Base-by-base conservation (phyloP, 331 rosid species). In the Stylosanthes scabra region DNA sequence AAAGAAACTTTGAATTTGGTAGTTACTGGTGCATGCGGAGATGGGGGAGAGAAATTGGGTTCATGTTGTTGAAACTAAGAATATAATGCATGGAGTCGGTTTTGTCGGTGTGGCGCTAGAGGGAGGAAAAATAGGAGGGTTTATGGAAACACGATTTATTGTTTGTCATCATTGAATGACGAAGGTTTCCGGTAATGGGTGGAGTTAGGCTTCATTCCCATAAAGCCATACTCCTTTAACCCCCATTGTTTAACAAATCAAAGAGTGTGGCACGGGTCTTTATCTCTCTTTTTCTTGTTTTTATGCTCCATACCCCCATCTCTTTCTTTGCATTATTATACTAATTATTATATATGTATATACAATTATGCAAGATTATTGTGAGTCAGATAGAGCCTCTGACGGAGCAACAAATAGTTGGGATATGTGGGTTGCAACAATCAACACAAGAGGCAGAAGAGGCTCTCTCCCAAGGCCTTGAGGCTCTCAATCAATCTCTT, bases 361-460 rank as follows among this genome's bases (percentile, higher is more conserved):
- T 15, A 40, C 12, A 1, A 34, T 6, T 3, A 34, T 34, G 39
- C 5, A 92, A 95, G 99, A 83, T 95, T 25, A 64, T 92, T 73
- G 12, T 82, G 84, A 80, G 84, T 42, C 93, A 92, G 79, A 81
- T 95, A 42, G 97, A 95, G 84, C 97, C 99, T n/a, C 57, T 95
- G 40, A 83, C 96, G 67, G 99, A 95, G 88, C 99, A 92, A 56
- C 99, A 95, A 83, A 84, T 95, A 81, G 2, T 92, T 77, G 91
- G 85, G 13, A 86, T 95, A 34, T 95, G 86, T 72, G 96, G 87
- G 57, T 76, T 95, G 79, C 99, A 92, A 84, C 99, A 95, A 74
- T 87, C 97, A 0, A 92, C 93, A 8, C 96, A 90, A 54, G 91
- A 90, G 50, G 83, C 86, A 63, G 99, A 95, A 62, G 98, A 92